These are phyloP conservation scores for Kockiozyma suomiensis DNA, from an alignment of 805 yeast species.

Conservation along the genomic window DNA sequence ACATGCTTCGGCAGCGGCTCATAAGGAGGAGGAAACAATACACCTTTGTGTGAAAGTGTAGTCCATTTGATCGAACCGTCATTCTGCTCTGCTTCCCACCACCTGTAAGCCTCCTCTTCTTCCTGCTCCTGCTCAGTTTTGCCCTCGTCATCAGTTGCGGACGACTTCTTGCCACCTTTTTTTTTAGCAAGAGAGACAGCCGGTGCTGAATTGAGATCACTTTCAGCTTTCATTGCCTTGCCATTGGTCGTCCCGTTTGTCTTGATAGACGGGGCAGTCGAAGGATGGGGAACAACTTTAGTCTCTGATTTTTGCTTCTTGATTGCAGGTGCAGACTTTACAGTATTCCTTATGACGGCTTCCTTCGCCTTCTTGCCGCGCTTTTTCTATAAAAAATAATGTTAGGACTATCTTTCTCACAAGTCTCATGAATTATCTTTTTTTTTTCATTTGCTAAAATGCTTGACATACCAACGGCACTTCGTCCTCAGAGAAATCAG, in stretches of 20 bases:
- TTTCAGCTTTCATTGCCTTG: constrained; percentile 1
- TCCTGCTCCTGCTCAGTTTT: constrained; percentile 43
- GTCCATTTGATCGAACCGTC: constrained; percentile 85
- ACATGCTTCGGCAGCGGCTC: constrained; percentile 80
- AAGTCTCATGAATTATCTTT: too few species aligned
- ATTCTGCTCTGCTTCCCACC: constrained; percentile 75
- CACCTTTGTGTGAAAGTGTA: constrained; percentile 84
- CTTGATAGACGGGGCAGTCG: constrained; percentile 6
- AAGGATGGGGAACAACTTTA: background rate
- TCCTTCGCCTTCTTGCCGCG: constrained; percentile 10
- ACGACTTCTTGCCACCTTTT: background rate
- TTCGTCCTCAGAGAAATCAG: constrained; percentile 12
- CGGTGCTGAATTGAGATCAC: too few species aligned
- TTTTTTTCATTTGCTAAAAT: too few species aligned
- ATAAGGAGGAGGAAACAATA: constrained; percentile 89
- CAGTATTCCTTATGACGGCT: background rate
- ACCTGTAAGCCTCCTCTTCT: constrained; percentile 65
- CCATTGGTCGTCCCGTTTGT: background rate
- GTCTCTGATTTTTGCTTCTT: constrained; percentile 3
- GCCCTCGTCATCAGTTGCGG: background rate
- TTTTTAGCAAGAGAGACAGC: too few species aligned
- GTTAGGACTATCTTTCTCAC: background rate
- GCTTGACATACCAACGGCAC: constrained; percentile 22
- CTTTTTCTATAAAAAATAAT: background rate
- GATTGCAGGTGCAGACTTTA: background rate